Evolutionary conservation across 352 stramenopile genomes (phyloP).

Genomic region (Globisporangium solare): DNA sequence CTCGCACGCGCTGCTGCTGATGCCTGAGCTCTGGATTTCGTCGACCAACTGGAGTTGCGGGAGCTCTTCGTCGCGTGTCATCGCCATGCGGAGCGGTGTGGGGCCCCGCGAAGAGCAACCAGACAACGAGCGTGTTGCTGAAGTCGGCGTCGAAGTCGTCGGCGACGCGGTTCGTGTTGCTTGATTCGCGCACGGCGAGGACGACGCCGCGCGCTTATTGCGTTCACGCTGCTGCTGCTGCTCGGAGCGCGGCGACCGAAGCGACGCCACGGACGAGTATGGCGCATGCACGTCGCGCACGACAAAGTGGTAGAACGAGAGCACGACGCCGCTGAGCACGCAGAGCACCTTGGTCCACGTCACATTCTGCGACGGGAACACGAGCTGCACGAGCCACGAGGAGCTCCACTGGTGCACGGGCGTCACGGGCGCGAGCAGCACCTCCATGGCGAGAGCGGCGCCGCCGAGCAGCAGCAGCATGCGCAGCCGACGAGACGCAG

Average conservation of each 20-base stretch:
- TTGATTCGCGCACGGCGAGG: no score
- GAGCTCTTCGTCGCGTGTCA: slow-evolving; percentile 14
- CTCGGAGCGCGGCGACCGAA: neutral
- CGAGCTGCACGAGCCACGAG: slow-evolving; percentile 20
- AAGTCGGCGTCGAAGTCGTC: neutral
- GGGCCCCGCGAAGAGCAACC: neutral
- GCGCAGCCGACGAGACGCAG: slow-evolving; percentile 1
- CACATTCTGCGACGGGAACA: slow-evolving; percentile 46
- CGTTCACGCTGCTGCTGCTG: neutral
- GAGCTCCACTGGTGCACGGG: slow-evolving; percentile 16
- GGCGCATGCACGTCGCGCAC: neutral
- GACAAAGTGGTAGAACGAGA: slow-evolving; percentile 37
- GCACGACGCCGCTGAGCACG: slow-evolving; percentile 28
- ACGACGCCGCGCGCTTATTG: no score
- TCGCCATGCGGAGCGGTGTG: neutral
- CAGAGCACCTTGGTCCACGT: slow-evolving; percentile 38
- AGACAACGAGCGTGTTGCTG: no score
- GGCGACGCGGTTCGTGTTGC: neutral
- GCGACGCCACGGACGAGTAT: neutral
- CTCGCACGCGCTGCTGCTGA: slow-evolving; percentile 5
- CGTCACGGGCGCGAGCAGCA: neutral
- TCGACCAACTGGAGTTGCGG: slow-evolving; percentile 28
- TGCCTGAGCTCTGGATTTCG: slow-evolving; percentile 15
- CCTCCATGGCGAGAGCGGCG: neutral
- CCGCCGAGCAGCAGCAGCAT: slow-evolving; percentile 9